A percentile compares a stretch with the other conserved stretches of the same genome.
These are phyloP conservation scores for Cladophialophora chaetospira DNA, from an alignment of 2,329 filamentous ascomycete species.

Conservation along the genomic window DNA sequence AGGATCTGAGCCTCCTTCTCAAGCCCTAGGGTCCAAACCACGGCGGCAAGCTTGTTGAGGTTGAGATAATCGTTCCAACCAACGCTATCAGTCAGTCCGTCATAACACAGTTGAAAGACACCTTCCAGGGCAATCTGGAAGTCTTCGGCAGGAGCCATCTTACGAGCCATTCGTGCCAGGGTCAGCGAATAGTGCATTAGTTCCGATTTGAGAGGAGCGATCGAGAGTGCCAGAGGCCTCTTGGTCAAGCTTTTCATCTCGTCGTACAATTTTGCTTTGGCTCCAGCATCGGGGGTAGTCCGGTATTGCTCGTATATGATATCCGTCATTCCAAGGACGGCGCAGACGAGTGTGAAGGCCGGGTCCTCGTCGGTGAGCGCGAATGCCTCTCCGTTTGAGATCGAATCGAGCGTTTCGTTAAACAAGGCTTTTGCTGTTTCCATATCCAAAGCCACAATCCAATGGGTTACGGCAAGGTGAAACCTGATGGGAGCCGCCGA, in stretches of 20 bases:
- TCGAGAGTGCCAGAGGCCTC: background rate
- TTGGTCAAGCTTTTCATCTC: conserved; percentile 11
- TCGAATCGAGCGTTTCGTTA: conserved; percentile 3
- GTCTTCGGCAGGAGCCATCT: conserved; percentile 3
- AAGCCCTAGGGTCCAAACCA: background rate
- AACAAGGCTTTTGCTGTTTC: conserved; percentile 8
- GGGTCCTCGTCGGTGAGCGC: conserved; percentile 8
- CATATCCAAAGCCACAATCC: background rate
- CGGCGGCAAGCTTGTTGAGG: background rate
- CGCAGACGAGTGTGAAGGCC: background rate
- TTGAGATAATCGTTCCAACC: conserved; percentile 8
- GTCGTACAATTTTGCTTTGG: background rate
- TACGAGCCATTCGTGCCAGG: background rate
- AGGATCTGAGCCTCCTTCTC: conserved; percentile 8
- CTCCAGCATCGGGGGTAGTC: background rate
- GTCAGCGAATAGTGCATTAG: background rate
- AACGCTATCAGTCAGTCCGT: conserved; percentile 1
- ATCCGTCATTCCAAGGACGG: conserved; percentile 1
- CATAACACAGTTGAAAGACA: background rate
- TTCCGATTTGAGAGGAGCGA: conserved; percentile 5
- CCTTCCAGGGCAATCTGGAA: background rate
- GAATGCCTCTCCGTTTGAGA: background rate
- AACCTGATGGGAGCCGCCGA: conserved; percentile 1
- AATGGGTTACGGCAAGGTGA: background rate
- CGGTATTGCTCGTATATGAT: conserved; percentile 9